Evolutionary conservation across 2,329 filamentous ascomycete species (phyloP), one percentile per base, ranked within the genome.

Genomic region (Aspergillus versicolor): DNA sequence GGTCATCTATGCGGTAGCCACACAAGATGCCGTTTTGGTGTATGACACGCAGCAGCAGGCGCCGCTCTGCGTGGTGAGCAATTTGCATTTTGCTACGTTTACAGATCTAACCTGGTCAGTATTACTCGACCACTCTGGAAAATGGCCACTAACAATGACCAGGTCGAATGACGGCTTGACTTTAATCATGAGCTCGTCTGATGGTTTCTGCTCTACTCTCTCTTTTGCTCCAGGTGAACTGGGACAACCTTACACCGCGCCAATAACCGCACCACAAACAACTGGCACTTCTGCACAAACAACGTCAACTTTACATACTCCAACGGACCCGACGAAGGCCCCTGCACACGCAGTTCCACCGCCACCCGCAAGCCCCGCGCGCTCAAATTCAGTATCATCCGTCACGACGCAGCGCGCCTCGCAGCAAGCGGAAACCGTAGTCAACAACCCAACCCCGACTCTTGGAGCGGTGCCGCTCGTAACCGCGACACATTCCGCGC

Each of bases 41-140:
- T 99, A 99, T 70, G 94, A 99, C 74, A 99, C 94, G 0, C 94
- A 99, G 70, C 94, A 99, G 71, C 89, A 92, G 68, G 95, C 91
- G 7, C 94, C 94, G 3, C 80, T 99, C 37, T 96, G 92, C 71
- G 84, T 97, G 40, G 93, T 99, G 48, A 97, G 92, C 82, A 99
- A 99, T 69, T 77, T 99, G 63, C 94, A 99, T 74, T 96, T 93
- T 73, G 92, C 94, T 4, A 97, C 94, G 0, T 99, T 99, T 70
- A 99, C 94, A 0, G 94, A 99, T 72, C 79, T 99, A 58, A 89
- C 91, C 34, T 99, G 94, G 94, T 96, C 84, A 74, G 87, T 75
- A 19, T 38, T 27, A 38, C 40, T 22, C 22, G 32, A 15, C n/a
- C 30, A 5, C n/a, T 22, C 24, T 58, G 41, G 22, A 15, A 24